Evolutionary conservation across 2,329 filamentous ascomycete genomes (phyloP).

Genomic region (Monosporascus sp.): DNA sequence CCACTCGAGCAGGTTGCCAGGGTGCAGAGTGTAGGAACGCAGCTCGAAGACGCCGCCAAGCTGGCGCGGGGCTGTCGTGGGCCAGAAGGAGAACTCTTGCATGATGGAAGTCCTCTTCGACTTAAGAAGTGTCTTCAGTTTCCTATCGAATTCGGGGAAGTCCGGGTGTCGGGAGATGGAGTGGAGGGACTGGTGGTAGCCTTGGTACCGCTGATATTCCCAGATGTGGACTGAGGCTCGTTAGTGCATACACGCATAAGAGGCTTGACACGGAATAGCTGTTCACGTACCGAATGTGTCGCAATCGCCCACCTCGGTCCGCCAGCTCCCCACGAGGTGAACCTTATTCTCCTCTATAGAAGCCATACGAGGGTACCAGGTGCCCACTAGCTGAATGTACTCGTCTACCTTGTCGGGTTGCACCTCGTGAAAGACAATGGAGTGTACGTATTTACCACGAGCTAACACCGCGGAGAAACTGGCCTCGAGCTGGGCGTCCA

Average conservation of each 20-base stretch:
- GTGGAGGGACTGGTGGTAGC: slow-evolving; percentile 89
- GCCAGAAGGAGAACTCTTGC: slow-evolving; percentile 99
- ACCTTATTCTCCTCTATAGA: slow-evolving; percentile 83
- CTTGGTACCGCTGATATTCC: slow-evolving; percentile 97
- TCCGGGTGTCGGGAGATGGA: slow-evolving; percentile 78
- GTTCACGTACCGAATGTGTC: slow-evolving; percentile 66
- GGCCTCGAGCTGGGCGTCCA: slow-evolving; percentile 92
- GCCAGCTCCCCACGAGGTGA: slow-evolving; percentile 94
- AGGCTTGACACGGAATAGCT: background rate
- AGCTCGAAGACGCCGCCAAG: slow-evolving; percentile 93
- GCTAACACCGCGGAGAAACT: slow-evolving; percentile 94
- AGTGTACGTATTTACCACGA: slow-evolving; percentile 96
- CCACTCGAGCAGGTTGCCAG: slow-evolving; percentile 95
- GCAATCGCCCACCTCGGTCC: slow-evolving; percentile 94
- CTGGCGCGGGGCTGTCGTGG: slow-evolving; percentile 82
- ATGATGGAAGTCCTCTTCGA: slow-evolving; percentile 87
- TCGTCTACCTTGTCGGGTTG: slow-evolving; percentile 94
- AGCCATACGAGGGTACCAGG: slow-evolving; percentile 91
- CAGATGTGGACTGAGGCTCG: slow-evolving; percentile 80
- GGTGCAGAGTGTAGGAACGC: slow-evolving; percentile 92
- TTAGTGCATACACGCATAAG: background rate
- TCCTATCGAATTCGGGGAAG: slow-evolving; percentile 75
- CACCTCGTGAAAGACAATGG: slow-evolving; percentile 93
- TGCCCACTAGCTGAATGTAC: slow-evolving; percentile 82
- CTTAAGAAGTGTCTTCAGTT: slow-evolving; percentile 79